Base-by-base conservation (phyloP, 1,284 basidiomycete genomes). In the Xanthoconium separans region DNA sequence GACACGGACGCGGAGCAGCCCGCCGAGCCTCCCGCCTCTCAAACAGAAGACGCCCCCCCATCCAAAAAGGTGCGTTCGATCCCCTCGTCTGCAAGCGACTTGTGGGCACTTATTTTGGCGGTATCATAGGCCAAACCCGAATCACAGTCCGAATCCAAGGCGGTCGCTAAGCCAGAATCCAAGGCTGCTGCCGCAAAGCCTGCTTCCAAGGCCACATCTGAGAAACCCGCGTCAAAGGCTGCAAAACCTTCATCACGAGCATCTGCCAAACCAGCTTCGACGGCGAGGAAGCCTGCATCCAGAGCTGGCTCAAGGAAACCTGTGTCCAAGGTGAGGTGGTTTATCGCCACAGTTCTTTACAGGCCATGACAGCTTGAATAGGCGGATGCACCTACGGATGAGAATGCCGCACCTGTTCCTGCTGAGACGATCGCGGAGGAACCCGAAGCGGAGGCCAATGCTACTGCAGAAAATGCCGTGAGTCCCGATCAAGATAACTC, bases 381-480 rank as follows among this genome's bases (percentile, higher is more conserved):
- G 81, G 75, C 68, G 54, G 77, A 75, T 53, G 73, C 36, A 39
- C 65, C 66, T 37, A 58, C 61, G 41, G 59, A 69, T 43, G 68
- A 70, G 48, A 68, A 74, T 41, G 70, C 73, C 45, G 75, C 73
- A 50, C 70, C 74, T 40, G 70, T 65, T 43, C 70, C 71, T 8
- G 58, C 66, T 47, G 70, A 65, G 27, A 74, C 81, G 30, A 83
- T 84, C 55, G 74, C 70, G 34, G 82, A 83, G 62, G 81, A 83
- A 51, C 73, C 78, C 34, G 81, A 82, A 55, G 77, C 68, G 27
- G 77, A 78, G 43, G 74, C 69, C 20, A 66, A 61, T n/a, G 72
- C 79, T n/a, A 76, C 77, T 54, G 70, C 69, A 50, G 75, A 75
- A 42, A 36, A 55, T 16, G 22, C n/a, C 16, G 66, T 70, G 33